A percentile compares a stretch with the other conserved stretches of the same genome.
Conservation (phyloP, 1,139 yeast species). For the Kluyveromyces sp. region DNA sequence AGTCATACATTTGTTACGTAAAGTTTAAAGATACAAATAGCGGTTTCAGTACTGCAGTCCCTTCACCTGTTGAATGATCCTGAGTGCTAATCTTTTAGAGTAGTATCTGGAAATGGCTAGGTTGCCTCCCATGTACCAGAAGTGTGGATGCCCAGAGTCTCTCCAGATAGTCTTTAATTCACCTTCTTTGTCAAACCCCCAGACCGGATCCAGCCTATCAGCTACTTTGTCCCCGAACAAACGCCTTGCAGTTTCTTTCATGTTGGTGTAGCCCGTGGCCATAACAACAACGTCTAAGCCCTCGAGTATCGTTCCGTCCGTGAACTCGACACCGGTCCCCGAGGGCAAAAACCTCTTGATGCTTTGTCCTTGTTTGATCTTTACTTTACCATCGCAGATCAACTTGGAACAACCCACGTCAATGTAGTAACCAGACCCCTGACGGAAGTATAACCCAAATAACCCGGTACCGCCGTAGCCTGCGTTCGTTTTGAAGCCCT, state of each 20-base stretch:
- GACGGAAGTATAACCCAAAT: slow-evolving; percentile 36
- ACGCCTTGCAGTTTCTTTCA: slow-evolving; percentile 37
- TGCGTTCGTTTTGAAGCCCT: slow-evolving; percentile 37
- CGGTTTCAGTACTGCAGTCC: slow-evolving; percentile 13
- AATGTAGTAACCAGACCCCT: slow-evolving; percentile 43
- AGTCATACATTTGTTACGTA: slow-evolving; percentile 1
- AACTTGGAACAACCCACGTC: slow-evolving; percentile 40
- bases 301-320: slow-evolving; percentile 36
- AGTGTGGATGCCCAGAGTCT: slow-evolving; percentile 35
- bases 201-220: slow-evolving; percentile 32
- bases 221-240: slow-evolving; percentile 35
- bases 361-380: slow-evolving; percentile 33
- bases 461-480: slow-evolving; percentile 42
- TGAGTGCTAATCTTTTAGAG: slow-evolving; percentile 34
- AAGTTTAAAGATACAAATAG: neutral
- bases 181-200: slow-evolving; percentile 37
- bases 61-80: slow-evolving; percentile 31
- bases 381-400: slow-evolving; percentile 36
- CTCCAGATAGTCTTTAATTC: slow-evolving; percentile 36
- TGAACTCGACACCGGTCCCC: slow-evolving; percentile 35
- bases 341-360: slow-evolving; percentile 30
- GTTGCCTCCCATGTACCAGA: slow-evolving; percentile 45
- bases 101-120: slow-evolving; percentile 43
- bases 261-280: slow-evolving; percentile 41
- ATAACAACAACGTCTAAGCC: slow-evolving; percentile 37